Conservation (phyloP, 305 asterid species). For the Ajuga reptans region DNA sequence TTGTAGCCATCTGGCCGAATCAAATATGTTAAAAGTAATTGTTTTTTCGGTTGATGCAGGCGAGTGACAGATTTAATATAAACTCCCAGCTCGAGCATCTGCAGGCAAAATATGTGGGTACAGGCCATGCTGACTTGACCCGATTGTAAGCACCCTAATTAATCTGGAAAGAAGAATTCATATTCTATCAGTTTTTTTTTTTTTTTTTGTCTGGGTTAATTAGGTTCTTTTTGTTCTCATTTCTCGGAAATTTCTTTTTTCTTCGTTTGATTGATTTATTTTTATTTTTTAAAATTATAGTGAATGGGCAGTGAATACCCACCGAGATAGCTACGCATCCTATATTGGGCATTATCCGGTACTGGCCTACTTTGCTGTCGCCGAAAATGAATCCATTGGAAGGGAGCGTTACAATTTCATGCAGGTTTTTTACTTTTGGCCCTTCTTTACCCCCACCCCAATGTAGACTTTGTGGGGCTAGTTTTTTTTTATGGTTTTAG, state of each 20-base stretch:
- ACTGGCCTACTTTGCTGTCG: slow-evolving; percentile 79
- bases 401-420: slow-evolving; percentile 95
- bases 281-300: slow-evolving; percentile 14
- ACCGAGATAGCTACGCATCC: slow-evolving; percentile 86
- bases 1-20: too few species aligned
- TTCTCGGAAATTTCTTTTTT: neutral
- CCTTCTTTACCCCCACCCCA: neutral
- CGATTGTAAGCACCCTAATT: slow-evolving; percentile 52
- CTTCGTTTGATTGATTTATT: neutral
- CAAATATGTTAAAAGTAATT: too few species aligned
- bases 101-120: slow-evolving; percentile 96
- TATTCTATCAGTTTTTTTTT: neutral
- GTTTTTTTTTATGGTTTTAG: too few species aligned
- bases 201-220: neutral
- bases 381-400: slow-evolving; percentile 93
- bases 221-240: neutral
- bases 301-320: slow-evolving; percentile 97
- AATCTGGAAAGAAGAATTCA: neutral
- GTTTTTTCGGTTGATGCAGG: slow-evolving; percentile 37
- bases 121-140: slow-evolving; percentile 94
- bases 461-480: too few species aligned
- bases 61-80: slow-evolving; percentile 93
- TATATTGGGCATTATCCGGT: slow-evolving; percentile 88
- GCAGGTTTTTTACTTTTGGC: slow-evolving; percentile 47
- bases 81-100: slow-evolving; percentile 98